These are phyloP conservation scores for Lentinula sp. DNA, from an alignment of 768 basidiomycete species.

Conservation along the genomic window DNA sequence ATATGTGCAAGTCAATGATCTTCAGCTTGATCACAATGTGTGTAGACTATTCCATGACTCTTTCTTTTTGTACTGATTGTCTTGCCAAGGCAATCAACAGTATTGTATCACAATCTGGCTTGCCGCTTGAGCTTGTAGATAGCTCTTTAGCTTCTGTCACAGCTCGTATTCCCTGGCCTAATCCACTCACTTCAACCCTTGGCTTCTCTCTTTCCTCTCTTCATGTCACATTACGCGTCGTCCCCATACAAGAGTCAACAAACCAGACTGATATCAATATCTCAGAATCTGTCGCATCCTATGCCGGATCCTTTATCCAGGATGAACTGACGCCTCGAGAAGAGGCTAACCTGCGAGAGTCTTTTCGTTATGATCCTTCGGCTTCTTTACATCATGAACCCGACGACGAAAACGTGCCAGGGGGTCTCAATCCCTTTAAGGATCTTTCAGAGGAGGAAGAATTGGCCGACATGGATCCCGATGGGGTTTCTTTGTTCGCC, in stretches of 20 bases:
- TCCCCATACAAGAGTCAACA: constrained; percentile 9
- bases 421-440: constrained; percentile 57
- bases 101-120: constrained; percentile 38
- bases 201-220: constrained; percentile 65
- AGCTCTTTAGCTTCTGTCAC: constrained; percentile 74
- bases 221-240: constrained; percentile 51
- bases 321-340: constrained; percentile 72
- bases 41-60: constrained; percentile 20
- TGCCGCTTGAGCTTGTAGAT: constrained; percentile 64
- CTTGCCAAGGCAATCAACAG: constrained; percentile 69
- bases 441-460: constrained; percentile 33
- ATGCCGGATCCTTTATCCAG: constrained; percentile 83
- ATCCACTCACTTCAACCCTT: constrained; percentile 70
- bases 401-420: constrained; percentile 52
- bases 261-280: constrained; percentile 35
- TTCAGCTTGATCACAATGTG: constrained; percentile 75
- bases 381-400: constrained; percentile 12
- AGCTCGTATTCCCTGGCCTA: constrained; percentile 80
- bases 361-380: constrained; percentile 45
- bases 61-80: constrained; percentile 4
- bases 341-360: constrained; percentile 64
- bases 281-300: constrained; percentile 74
- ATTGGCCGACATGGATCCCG: constrained; percentile 50
- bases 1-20: constrained; percentile 77
- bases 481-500: constrained; percentile 77